These are phyloP conservation scores for Chalaropsis ovoidea DNA, from an alignment of 2,329 filamentous ascomycete genomes.

Conservation along the genomic window DNA sequence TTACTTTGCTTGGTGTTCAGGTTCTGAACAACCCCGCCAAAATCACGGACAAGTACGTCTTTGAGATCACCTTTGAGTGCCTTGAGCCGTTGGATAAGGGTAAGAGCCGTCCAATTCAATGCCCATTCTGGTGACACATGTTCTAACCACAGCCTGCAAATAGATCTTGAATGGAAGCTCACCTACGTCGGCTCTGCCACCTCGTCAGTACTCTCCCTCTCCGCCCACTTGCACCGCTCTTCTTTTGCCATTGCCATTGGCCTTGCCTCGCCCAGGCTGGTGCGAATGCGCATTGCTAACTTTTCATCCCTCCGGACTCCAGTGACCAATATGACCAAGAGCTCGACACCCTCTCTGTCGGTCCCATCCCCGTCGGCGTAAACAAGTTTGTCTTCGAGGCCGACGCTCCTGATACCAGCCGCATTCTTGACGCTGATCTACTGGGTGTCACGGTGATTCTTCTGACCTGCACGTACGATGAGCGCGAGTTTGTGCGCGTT, in stretches of 20 bases:
- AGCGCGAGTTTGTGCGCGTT: constrained; percentile 91
- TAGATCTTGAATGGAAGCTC: constrained; percentile 98
- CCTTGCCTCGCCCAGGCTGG: constrained; percentile 27
- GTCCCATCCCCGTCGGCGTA: constrained; percentile 91
- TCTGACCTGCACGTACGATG: constrained; percentile 91
- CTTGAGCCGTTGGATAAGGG: constrained; percentile 90
- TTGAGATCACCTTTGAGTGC: constrained; percentile 98
- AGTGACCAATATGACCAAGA: constrained; percentile 97
- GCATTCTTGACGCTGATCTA: constrained; percentile 90
- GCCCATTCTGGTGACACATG: constrained; percentile 25
- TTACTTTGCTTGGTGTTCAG: constrained; percentile 89
- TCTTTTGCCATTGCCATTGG: constrained; percentile 27
- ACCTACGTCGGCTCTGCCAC: constrained; percentile 98
- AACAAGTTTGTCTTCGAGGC: constrained; percentile 99
- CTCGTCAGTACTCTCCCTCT: constrained; percentile 52
- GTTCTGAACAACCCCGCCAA: constrained; percentile 94
- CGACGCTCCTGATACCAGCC: constrained; percentile 76
- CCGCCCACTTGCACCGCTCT: constrained; percentile 18
- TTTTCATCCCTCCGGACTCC: neutral
- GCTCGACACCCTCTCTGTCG: constrained; percentile 90
- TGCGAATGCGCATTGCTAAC: constrained; percentile 21
- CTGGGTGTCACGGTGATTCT: constrained; percentile 95
- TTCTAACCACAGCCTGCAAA: constrained; percentile 4
- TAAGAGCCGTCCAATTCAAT: constrained; percentile 33
- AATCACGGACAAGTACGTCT: constrained; percentile 87